These are phyloP conservation scores for Blepharisma undulans DNA, from an alignment of 169 alveolate species.

Conservation along the genomic window DNA sequence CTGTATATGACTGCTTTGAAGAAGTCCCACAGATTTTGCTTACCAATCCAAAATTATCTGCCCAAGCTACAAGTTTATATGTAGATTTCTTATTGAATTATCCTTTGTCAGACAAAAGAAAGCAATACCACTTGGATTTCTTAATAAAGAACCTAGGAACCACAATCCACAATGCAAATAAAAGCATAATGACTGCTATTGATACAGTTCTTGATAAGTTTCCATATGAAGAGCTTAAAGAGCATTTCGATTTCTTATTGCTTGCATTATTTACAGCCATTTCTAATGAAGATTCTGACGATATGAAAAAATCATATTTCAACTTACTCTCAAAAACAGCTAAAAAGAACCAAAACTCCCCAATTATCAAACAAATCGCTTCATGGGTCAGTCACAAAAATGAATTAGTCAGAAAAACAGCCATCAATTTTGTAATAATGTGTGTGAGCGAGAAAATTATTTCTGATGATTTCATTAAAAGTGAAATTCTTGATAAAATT, in stretches of 20 bases:
- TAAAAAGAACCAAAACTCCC: constrained; percentile 9
- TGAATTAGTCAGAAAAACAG: neutral
- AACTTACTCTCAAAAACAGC: neutral
- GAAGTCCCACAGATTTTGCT: constrained; percentile 14
- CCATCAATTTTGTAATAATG: neutral
- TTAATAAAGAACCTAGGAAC: constrained; percentile 15
- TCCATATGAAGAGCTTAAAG: constrained; percentile 35
- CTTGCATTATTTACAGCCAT: constrained; percentile 10
- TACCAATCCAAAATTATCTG: neutral
- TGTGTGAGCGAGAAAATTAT: neutral
- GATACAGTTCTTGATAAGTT: constrained; percentile 19
- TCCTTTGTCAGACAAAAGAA: constrained; percentile 38
- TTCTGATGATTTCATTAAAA: neutral
- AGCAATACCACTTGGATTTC: constrained; percentile 29
- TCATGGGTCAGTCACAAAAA: neutral
- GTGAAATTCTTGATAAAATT: neutral
- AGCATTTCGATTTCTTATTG: constrained; percentile 14
- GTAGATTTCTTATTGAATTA: constrained; percentile 8
- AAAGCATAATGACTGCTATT: neutral
- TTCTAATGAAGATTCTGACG: constrained; percentile 21
- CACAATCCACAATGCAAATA: neutral
- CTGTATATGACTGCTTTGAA: constrained; percentile 25
- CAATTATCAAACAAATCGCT: neutral
- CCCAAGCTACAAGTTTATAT: constrained; percentile 6
- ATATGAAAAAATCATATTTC: neutral